Percentiles rank a stretch among this genome's conserved stretches.
Conservation (phyloP, 2,329 filamentous ascomycete species). For the Byssochlamys sp. region DNA sequence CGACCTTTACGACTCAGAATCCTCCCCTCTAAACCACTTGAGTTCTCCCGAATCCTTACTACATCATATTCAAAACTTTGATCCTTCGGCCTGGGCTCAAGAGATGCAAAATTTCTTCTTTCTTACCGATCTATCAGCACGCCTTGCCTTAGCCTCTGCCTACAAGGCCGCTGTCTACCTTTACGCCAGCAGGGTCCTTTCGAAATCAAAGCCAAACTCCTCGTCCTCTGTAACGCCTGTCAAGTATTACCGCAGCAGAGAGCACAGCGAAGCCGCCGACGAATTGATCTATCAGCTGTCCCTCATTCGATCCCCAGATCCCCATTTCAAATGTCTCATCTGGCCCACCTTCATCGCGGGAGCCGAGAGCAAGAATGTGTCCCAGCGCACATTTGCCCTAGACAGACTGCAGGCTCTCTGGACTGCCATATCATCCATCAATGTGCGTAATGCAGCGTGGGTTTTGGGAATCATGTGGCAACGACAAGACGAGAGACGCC, state of each 20-base stretch:
- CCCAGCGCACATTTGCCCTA: conserved; percentile 24
- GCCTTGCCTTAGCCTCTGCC: conserved; percentile 38
- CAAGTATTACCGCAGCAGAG: conserved; percentile 16
- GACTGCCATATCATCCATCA: conserved; percentile 27
- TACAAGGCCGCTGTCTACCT: conserved; percentile 33
- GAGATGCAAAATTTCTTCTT: conserved; percentile 33
- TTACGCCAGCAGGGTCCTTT: conserved; percentile 31
- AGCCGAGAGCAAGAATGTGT: conserved; percentile 26
- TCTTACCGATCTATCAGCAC: conserved; percentile 38
- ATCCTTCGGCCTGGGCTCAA: conserved; percentile 28
- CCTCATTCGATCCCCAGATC: conserved; percentile 24
- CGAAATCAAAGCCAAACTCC: conserved; percentile 5
- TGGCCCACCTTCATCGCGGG: conserved; percentile 38
- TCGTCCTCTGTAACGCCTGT: not conserved
- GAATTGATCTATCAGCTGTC: conserved; percentile 28
- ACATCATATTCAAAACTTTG: conserved; percentile 30
- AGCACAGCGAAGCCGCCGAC: conserved; percentile 20
- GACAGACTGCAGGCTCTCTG: conserved; percentile 26
- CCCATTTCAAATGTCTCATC: conserved; percentile 35
- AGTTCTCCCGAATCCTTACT: conserved; percentile 24
- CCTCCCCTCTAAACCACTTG: conserved; percentile 19
- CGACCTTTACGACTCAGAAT: conserved; percentile 11
- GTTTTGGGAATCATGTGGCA: conserved; percentile 33
- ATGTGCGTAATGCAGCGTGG: conserved; percentile 32
- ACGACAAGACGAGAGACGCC: conserved; percentile 25